A percentile compares a stretch with the other conserved stretches of the same genome.
phyloP scores from a whole-genome alignment of 495 filamentous ascomycete genomes.

The Aspergillus incahuasiensis region DNA sequence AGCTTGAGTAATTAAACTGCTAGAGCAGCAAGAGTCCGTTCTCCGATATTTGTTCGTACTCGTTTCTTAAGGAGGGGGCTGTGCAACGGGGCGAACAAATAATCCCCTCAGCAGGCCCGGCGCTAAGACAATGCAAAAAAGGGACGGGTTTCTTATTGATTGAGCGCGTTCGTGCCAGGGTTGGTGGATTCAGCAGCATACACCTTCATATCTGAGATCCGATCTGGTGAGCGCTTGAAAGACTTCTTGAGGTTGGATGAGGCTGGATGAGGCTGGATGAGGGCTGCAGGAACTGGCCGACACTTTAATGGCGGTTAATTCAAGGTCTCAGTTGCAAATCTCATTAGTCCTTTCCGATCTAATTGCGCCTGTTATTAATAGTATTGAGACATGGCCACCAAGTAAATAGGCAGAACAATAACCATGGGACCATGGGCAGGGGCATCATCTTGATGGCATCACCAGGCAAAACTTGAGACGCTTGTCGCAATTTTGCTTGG shows the following conservation, averaged over 20 bases:
- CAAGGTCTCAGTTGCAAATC: not conserved
- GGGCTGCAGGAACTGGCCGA: not conserved
- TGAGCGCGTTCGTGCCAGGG: not conserved
- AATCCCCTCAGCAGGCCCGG: not conserved
- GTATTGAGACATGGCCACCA: not conserved
- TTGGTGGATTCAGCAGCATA: not conserved
- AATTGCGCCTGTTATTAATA: not conserved
- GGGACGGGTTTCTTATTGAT: not conserved
- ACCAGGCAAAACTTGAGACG: not conserved
- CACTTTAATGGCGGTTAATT: not conserved
- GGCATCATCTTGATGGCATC: not conserved
- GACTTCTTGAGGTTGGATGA: not conserved
- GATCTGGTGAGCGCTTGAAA: not conserved
- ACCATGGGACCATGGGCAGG: conserved; percentile 6
- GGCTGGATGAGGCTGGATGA: not conserved
- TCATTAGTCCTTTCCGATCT: not conserved
- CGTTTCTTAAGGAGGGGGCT: conserved; percentile 4
- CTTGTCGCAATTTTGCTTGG: conserved; percentile 2
- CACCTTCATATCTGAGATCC: not conserved
- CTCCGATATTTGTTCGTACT: not conserved
- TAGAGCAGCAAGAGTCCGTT: not conserved
- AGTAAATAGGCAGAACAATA: conserved; percentile 5
- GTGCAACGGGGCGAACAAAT: conserved; percentile 1
- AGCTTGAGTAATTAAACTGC: not conserved
- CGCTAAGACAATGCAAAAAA: not conserved